Base-by-base conservation (phyloP, 106 monocot genomes). In the Hemerocallis citrina region DNA sequence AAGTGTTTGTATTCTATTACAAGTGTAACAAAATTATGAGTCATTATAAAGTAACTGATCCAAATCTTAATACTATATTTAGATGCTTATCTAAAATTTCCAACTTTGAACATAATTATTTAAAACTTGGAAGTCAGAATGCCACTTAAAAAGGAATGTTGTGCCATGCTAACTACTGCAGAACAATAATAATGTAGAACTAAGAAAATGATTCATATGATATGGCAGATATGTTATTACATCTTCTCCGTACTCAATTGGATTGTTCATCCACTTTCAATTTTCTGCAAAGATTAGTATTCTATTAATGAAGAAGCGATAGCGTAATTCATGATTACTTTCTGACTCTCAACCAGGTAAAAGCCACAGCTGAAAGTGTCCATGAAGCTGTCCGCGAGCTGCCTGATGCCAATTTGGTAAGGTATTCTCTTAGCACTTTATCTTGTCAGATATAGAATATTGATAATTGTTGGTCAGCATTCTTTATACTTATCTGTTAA, bases 371-470 rank as follows among this genome's bases (percentile, higher is more conserved):
- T 49, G 87, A 82, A 59, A 82, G 83, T 82, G 87, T 88, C 35
- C 59, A 88, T 64, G 87, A 73, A 67, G 87, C 87, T 62, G 87
- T 88, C 33, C 54, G 82, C 62, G 87, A 88, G 63, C 76, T 88
- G 70, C 87, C 82, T 67, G 87, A 88, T 82, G 74, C 87, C 73
- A 88, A 83, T 67, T 68, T 61, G 87, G 87, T 88, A 88, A 88
- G 87, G 82, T 88, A 88, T 72, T 59, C 78, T 37, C 59, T 73
- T 71, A 59, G 45, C 45, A 63, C 52, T 68, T 70, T 54, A 54
- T 54, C 5, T 31, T 32, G 54, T 20, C 6, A 54, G 15, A n/a
- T 5, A 32, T 54, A 54, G 2, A 52, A 54, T 54, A 32, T 30
- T 27, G 19, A 47, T 5, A 10, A 7, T 47, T 47, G 52, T 15